Conservation (phyloP, 345 rosid species). For the Cardiospermum halicacabum region DNA sequence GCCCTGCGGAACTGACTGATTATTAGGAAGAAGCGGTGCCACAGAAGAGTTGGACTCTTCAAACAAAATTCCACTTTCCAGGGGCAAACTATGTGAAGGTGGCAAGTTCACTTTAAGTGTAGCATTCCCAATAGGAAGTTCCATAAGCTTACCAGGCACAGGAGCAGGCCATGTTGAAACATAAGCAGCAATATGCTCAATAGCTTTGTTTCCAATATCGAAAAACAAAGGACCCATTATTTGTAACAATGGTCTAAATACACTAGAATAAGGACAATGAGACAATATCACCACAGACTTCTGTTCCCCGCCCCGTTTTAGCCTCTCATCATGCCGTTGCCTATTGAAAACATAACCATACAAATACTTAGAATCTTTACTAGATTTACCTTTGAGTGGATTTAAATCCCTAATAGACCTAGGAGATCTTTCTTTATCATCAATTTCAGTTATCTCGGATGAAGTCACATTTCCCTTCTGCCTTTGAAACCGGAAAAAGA, state of each 20-base stretch:
- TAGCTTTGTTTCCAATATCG: constrained; percentile 75
- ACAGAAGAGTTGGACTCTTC: constrained; percentile 82
- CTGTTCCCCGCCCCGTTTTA: constrained; percentile 96
- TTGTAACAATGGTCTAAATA: constrained; percentile 88
- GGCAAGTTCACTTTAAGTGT: constrained; percentile 80
- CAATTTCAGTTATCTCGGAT: constrained; percentile 26
- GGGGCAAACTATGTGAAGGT: constrained; percentile 82
- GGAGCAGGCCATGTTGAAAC: constrained; percentile 95
- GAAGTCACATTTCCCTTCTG: constrained; percentile 29
- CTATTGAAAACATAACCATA: constrained; percentile 95
- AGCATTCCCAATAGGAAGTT: constrained; percentile 94
- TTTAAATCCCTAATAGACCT: constrained; percentile 16
- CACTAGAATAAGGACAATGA: constrained; percentile 67
- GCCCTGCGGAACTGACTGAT: constrained; percentile 92
- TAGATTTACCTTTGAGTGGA: constrained; percentile 14
- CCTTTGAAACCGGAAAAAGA: constrained; percentile 86
- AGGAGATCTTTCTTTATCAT: constrained; percentile 25
- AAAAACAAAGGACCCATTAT: constrained; percentile 95
- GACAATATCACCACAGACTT: constrained; percentile 92
- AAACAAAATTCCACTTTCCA: constrained; percentile 47
- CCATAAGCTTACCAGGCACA: constrained; percentile 79
- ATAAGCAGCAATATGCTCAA: constrained; percentile 79
- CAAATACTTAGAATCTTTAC: constrained; percentile 34
- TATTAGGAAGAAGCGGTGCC: constrained; percentile 90
- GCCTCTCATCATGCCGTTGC: constrained; percentile 92